Evolutionary conservation across 352 stramenopile genomes (phyloP), one percentile per base, ranked within the genome.

Genomic region (Pythium aquatile): DNA sequence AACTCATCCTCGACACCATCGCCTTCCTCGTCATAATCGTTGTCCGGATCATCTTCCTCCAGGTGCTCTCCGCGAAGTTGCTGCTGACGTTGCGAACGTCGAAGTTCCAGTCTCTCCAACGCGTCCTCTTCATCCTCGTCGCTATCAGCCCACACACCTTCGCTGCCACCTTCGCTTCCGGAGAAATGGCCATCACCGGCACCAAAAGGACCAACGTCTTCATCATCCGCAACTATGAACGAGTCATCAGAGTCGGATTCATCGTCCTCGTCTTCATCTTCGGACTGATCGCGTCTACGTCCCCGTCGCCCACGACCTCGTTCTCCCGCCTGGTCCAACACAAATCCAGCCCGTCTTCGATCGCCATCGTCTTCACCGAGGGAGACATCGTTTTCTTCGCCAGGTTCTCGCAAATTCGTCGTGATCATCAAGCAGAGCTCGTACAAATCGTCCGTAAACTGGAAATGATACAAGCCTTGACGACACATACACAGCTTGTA

Each of bases 391-490:
- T 71, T 72, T n/a, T 75, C 65, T 24, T 89, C 78, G 26, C 77
- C 63, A 2, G 73, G 63, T 26, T 84, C 78, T 13, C 76, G 73
- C 49, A 91, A 59, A 44, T 65, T 63, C 8, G 79, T 88, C 16
- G 69, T 79, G 24, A 91, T 78, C 14, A 72, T 83, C 17, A 91
- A 65, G 48, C 77, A 80, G 11, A 87, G 24, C 0, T 80, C 82
- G 40, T 85, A 90, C 3, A 86, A 55, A 55, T 89, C 66, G 53
- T 91, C 82, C 2, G 65, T 72, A 61, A 93, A 90, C 17, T 73
- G 70, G 54, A 93, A 93, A 10, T 74, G 84, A 52, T 93, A 93
- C 47, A 71, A 40, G n/a, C 84, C 83, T 93, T 35, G n/a, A 69
- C 6, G 47, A n/a, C 24, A 6, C 37, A 63, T 44, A 46, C 16